Conservation (phyloP, 768 basidiomycete genomes). For the Amanita pseudoporphyria region DNA sequence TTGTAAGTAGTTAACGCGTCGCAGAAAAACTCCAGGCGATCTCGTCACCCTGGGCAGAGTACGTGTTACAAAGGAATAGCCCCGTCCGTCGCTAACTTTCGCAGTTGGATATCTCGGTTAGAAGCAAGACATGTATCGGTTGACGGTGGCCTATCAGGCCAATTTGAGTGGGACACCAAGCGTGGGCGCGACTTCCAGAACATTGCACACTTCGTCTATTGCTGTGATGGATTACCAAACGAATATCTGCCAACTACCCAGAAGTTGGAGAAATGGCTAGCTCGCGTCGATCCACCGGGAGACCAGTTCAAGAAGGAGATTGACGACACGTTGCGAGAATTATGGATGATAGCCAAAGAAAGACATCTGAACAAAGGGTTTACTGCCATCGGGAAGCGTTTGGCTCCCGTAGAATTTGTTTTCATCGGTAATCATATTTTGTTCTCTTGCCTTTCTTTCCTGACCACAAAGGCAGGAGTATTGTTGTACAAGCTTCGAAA, state of each 20-base stretch:
- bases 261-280: slow-evolving; percentile 49
- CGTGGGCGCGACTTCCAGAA: slow-evolving; percentile 74
- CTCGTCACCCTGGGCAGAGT: slow-evolving; percentile 56
- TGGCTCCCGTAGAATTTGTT: slow-evolving; percentile 72
- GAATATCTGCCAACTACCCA: slow-evolving; percentile 40
- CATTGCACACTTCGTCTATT: slow-evolving; percentile 60
- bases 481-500: slow-evolving; percentile 48
- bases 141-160: slow-evolving; percentile 46
- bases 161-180: slow-evolving; percentile 53
- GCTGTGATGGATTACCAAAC: slow-evolving; percentile 45
- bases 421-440: slow-evolving; percentile 52
- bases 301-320: slow-evolving; percentile 45
- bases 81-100: not conserved
- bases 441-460: not conserved
- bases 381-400: slow-evolving; percentile 40
- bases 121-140: slow-evolving; percentile 46
- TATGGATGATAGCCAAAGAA: slow-evolving; percentile 43
- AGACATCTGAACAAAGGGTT: slow-evolving; percentile 37
- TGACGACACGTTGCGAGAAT: slow-evolving; percentile 39
- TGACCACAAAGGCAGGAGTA: slow-evolving; percentile 39
- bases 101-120: slow-evolving; percentile 51
- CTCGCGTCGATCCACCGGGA: slow-evolving; percentile 30
- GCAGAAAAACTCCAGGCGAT: slow-evolving; percentile 77
- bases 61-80: slow-evolving; percentile 8
- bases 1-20: not conserved